phyloP scores from a whole-genome alignment of 352 stramenopile species.

The Phytophthora citricola region DNA sequence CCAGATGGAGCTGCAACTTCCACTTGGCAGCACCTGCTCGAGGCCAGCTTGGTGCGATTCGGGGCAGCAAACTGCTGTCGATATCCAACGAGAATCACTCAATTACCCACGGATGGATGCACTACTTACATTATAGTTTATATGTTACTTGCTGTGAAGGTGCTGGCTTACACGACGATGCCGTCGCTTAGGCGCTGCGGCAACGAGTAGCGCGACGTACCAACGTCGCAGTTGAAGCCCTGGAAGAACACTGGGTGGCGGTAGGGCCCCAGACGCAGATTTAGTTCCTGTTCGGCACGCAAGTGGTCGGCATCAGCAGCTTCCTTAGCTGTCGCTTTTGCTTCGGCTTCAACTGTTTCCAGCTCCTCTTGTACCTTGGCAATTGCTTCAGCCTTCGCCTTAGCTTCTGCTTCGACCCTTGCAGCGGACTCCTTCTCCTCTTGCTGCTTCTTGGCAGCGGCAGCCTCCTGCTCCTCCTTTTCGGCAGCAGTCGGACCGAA shows the following conservation, averaged over 20 bases:
- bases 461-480: constrained; percentile 21
- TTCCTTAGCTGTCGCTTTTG: constrained; percentile 14
- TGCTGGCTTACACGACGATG: constrained; percentile 28
- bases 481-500: constrained; percentile 26
- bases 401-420: constrained; percentile 12
- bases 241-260: constrained; percentile 47
- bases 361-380: constrained; percentile 13
- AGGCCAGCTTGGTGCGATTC: neutral
- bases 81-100: constrained; percentile 6
- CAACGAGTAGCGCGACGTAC: constrained; percentile 33
- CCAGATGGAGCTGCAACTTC: constrained; percentile 1
- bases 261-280: constrained; percentile 36
- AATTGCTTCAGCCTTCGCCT: constrained; percentile 9
- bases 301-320: constrained; percentile 24
- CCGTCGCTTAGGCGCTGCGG: constrained; percentile 13
- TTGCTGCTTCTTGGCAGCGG: constrained; percentile 17
- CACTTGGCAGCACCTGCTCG: neutral
- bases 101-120: neutral
- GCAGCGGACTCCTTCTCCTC: constrained; percentile 26
- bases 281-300: constrained; percentile 34
- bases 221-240: constrained; percentile 36
- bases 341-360: constrained; percentile 9
- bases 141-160: constrained; percentile 16
- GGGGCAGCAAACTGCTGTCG: constrained; percentile 8
- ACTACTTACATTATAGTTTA: constrained; percentile 32